A percentile compares a stretch with the other conserved stretches of the same genome.
Conservation (phyloP, 805 yeast species). For the Ogataea pignaliae region DNA sequence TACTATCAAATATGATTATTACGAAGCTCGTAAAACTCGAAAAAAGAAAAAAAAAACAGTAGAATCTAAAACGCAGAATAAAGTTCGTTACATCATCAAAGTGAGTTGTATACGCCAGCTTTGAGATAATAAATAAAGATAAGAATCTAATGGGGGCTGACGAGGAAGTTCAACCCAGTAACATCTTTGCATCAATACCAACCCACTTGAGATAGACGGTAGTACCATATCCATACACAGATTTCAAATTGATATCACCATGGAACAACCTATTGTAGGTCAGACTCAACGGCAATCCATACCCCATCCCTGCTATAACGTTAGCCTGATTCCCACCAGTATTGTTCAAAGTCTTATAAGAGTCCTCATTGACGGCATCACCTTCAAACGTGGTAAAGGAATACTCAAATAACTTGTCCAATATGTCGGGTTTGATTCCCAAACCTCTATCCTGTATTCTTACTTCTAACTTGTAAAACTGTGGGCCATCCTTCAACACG, state of each 20-base stretch:
- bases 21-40: not conserved
- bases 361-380: constrained; percentile 40
- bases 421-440: constrained; percentile 69
- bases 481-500: constrained; percentile 20
- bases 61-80: too few relatives aligned
- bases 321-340: constrained; percentile 51
- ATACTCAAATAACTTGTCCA: constrained; percentile 73
- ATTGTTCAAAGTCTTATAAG: constrained; percentile 56
- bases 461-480: constrained; percentile 46
- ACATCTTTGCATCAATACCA: constrained; percentile 27
- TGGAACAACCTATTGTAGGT: constrained; percentile 72
- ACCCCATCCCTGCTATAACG: constrained; percentile 91
- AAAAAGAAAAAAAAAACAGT: too few relatives aligned
- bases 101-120: too few relatives aligned
- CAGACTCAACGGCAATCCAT: constrained; percentile 82
- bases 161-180: constrained; percentile 4
- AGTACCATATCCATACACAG: constrained; percentile 74
- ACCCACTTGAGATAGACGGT: constrained; percentile 60
- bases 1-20: not conserved
- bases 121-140: not conserved
- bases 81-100: too few relatives aligned
- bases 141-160: not conserved
- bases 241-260: constrained; percentile 64
- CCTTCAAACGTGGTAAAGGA: constrained; percentile 76
- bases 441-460: constrained; percentile 84